Conservation (phyloP, 768 basidiomycete genomes). For the Amanita pseudoporphyria region DNA sequence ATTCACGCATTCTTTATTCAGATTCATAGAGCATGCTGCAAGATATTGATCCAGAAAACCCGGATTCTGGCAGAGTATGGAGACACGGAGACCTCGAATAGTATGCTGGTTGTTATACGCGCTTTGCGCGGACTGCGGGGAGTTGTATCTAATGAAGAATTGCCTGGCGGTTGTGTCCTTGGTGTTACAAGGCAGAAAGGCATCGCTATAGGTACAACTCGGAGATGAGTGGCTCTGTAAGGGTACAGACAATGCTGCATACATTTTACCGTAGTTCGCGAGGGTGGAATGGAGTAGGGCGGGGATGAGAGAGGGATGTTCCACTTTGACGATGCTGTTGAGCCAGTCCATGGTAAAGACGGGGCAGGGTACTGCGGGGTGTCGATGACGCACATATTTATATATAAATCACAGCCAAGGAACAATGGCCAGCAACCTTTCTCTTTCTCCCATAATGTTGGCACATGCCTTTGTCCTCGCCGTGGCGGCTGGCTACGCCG, state of each 20-base stretch:
- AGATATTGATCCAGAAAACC: background rate
- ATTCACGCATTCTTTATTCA: background rate
- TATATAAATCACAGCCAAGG: background rate
- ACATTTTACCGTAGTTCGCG: slow-evolving; percentile 13
- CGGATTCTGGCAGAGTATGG: background rate
- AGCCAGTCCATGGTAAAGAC: slow-evolving; percentile 15
- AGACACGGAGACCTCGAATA: background rate
- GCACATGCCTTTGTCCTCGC: slow-evolving; percentile 14
- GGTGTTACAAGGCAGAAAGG: slow-evolving; percentile 1
- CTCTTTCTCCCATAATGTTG: slow-evolving; percentile 11
- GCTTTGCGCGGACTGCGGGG: background rate
- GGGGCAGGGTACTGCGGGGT: background rate
- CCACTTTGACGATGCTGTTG: slow-evolving; percentile 19
- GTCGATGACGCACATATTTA: background rate
- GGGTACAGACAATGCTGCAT: background rate
- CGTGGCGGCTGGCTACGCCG: slow-evolving; percentile 23
- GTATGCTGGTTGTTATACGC: background rate
- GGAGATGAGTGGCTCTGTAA: slow-evolving; percentile 1
- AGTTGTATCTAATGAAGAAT: slow-evolving; percentile 15
- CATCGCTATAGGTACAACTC: background rate
- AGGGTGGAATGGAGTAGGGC: slow-evolving; percentile 14
- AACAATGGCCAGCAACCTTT: slow-evolving; percentile 7
- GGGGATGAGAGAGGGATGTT: slow-evolving; percentile 11
- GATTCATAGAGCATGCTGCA: background rate
- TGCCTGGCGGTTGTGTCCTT: slow-evolving; percentile 9